Base-by-base conservation (phyloP, 2,329 filamentous ascomycete species). In the Chaetomium globosum region DNA sequence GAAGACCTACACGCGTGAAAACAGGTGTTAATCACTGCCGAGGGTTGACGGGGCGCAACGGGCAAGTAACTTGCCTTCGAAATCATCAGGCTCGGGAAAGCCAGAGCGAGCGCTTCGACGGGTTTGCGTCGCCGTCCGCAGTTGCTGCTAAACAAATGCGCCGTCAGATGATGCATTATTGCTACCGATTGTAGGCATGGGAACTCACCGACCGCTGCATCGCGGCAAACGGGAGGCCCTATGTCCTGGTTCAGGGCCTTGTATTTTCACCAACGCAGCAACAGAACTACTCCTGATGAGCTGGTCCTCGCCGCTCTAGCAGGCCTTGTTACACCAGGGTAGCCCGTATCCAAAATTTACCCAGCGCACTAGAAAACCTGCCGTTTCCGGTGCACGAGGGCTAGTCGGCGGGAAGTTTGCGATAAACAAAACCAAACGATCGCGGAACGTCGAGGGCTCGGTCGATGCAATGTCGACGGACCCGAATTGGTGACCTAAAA, bases 1-100 rank as follows among this genome's bases (percentile, higher is more conserved):
- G 94, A 12, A 97, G 84, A 66, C 93, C 92, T 65, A 49, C 83
- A 85, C 81, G 39, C 58, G 86, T 83, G 30, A 30, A 59, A 43
- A 56, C 12, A 19, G 33, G 7, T 31, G 59, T 36, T 13, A 43
- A 33, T 23, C 28, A 19, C 28, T 23, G 28, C 19, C 9, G 7
- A 23, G 26, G 8, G 8, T 23, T 26, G n/a, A 39, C 30, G 1
- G 28, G 46, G 43, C 48, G 26, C 61, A 56, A 53, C 52, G 16
- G 12, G n/a, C 13, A 16, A 16, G 8, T 8, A n/a, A 53, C 64
- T 31, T 52, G 68, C 68, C 84, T 77, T 87, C 85, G 63, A 87
- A 87, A 68, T 87, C 85, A 72, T 87, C 85, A 71, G 86, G 85
- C 69, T 87, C 85, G 48, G 82, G 80, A 68, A 84, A 86, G 59